Conservation (phyloP, 768 basidiomycete genomes). For the Rhodocollybia butyracea region DNA sequence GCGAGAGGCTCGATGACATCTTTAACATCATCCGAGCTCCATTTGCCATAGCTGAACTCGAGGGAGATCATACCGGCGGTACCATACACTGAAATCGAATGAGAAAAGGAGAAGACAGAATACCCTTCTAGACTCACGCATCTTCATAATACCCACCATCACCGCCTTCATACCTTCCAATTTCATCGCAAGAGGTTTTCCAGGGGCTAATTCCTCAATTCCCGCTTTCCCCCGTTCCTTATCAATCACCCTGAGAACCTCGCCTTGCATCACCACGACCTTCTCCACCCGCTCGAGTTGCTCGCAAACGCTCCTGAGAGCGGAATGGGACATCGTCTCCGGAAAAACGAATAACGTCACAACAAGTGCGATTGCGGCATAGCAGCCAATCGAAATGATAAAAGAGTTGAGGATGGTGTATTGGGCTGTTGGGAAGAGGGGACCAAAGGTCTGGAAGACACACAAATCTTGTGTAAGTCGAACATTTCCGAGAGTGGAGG, state of each 20-base stretch:
- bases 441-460: constrained; percentile 35
- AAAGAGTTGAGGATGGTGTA: constrained; percentile 41
- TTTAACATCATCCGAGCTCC: constrained; percentile 41
- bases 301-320: constrained; percentile 24
- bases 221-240: constrained; percentile 15
- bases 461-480: not conserved
- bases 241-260: constrained; percentile 11
- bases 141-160: constrained; percentile 22
- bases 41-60: constrained; percentile 43
- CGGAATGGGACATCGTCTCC: constrained; percentile 43
- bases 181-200: constrained; percentile 12
- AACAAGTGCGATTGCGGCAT: constrained; percentile 46
- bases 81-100: constrained; percentile 22
- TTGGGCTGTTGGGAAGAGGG: constrained; percentile 44
- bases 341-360: constrained; percentile 49
- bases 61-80: constrained; percentile 33
- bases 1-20: constrained; percentile 32
- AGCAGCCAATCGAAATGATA: constrained; percentile 42
- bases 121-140: constrained; percentile 20
- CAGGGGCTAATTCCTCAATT: constrained; percentile 15
- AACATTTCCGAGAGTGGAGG: not conserved
- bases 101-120: not conserved
- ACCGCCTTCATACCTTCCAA: constrained; percentile 16
- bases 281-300: constrained; percentile 26
- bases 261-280: constrained; percentile 31